phyloP scores from a whole-genome alignment of 2,329 filamentous ascomycete genomes.

The Drechmeria coniospora region DNA sequence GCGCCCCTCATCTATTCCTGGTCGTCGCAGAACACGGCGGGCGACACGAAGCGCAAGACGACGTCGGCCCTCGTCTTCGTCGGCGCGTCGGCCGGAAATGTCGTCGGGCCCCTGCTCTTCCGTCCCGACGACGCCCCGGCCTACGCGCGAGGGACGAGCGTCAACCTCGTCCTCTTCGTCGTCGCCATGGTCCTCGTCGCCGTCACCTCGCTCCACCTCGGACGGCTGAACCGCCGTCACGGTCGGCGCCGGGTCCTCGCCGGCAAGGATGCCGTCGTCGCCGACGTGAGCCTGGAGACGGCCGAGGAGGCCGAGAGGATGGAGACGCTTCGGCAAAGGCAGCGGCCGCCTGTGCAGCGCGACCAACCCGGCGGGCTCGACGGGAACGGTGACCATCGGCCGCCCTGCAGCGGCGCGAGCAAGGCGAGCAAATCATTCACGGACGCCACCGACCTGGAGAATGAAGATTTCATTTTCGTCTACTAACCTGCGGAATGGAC shows the following conservation, averaged over 20 bases:
- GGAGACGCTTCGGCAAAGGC: slow-evolving; percentile 12
- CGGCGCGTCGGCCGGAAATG: slow-evolving; percentile 49
- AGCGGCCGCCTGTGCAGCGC: slow-evolving; percentile 2
- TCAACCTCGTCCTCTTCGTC: slow-evolving; percentile 46
- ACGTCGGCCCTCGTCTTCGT: slow-evolving; percentile 50
- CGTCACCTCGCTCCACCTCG: slow-evolving; percentile 28
- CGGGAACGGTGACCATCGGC: too few relatives aligned
- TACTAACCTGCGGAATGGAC: too few relatives aligned
- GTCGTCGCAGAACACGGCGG: slow-evolving; percentile 48
- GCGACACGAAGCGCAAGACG: slow-evolving; percentile 55
- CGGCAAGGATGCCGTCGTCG: slow-evolving; percentile 41
- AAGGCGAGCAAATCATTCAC: slow-evolving; percentile 14
- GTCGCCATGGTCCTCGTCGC: slow-evolving; percentile 37
- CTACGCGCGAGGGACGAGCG: slow-evolving; percentile 35
- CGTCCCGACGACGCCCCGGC: slow-evolving; percentile 30
- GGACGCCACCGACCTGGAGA: slow-evolving; percentile 44
- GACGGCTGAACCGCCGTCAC: slow-evolving; percentile 38
- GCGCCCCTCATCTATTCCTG: slow-evolving; percentile 45
- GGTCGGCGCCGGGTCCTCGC: slow-evolving; percentile 35
- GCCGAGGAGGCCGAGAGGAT: slow-evolving; percentile 24
- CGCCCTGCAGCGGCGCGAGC: too few relatives aligned
- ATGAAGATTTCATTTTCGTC: slow-evolving; percentile 50
- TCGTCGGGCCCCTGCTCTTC: slow-evolving; percentile 50
- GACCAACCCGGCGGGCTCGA: slow-evolving; percentile 2
- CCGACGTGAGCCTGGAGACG: slow-evolving; percentile 45